A percentile compares a stretch with the other conserved stretches of the same genome.
These are phyloP conservation scores for Cyclotella atomus DNA, from an alignment of 108 stramenopile species.

Conservation along the genomic window DNA sequence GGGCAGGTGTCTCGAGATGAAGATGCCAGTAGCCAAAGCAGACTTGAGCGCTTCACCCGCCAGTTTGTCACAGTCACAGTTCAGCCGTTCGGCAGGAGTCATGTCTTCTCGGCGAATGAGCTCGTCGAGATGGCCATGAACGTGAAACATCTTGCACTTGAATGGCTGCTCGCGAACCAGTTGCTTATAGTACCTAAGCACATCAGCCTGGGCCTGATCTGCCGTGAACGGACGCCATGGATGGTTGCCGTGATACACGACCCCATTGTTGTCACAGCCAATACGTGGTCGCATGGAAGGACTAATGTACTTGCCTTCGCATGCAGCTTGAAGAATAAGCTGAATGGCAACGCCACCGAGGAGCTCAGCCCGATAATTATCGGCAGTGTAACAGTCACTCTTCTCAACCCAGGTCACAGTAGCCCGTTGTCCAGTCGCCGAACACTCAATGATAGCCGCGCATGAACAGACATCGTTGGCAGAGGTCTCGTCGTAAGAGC, in stretches of 20 bases:
- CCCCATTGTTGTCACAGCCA: constrained; percentile 7
- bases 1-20: neutral
- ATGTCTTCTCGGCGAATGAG: neutral
- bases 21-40: neutral
- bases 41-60: neutral
- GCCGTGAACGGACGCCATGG: neutral
- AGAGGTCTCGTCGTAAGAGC: neutral
- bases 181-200: neutral
- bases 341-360: neutral
- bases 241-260: constrained; percentile 1
- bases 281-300: neutral
- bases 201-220: neutral
- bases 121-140: neutral
- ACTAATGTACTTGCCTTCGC: neutral
- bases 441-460: neutral
- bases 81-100: neutral
- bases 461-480: neutral
- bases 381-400: neutral
- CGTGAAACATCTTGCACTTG: neutral
- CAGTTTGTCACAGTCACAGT: neutral
- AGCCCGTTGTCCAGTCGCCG: neutral
- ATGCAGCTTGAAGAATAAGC: neutral
- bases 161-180: neutral
- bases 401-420: neutral
- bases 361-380: constrained; percentile 5